These are phyloP conservation scores for Acidomyces sp. DNA, from an alignment of 495 filamentous ascomycete genomes.

Conservation along the genomic window DNA sequence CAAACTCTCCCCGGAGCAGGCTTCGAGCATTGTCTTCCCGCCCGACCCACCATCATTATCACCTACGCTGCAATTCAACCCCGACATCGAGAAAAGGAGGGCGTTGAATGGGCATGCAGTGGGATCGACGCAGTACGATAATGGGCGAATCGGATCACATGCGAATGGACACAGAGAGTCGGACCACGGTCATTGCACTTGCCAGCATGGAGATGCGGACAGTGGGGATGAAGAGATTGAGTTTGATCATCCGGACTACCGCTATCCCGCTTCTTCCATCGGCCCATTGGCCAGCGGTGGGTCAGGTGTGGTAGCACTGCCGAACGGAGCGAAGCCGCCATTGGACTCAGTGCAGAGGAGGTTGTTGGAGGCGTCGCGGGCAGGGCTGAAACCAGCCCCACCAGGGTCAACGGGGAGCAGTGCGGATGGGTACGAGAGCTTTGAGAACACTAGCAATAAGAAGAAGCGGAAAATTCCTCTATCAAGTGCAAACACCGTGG, in stretches of 20 bases:
- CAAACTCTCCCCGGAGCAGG: constrained; percentile 69
- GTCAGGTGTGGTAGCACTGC: background rate
- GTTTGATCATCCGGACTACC: constrained; percentile 25
- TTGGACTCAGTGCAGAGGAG: constrained; percentile 11
- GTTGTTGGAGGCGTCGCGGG: constrained; percentile 7
- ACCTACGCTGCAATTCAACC: constrained; percentile 66
- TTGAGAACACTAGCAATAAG: constrained; percentile 98
- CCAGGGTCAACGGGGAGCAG: constrained; percentile 30
- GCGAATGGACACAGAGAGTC: background rate
- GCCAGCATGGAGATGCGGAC: constrained; percentile 13
- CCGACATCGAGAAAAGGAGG: constrained; percentile 30
- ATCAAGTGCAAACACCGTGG: constrained; percentile 52
- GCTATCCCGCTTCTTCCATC: constrained; percentile 9
- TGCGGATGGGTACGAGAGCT: constrained; percentile 86
- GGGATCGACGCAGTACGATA: background rate
- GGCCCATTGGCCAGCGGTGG: background rate
- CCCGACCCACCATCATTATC: constrained; percentile 51
- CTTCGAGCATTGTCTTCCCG: constrained; percentile 69
- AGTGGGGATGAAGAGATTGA: constrained; percentile 20
- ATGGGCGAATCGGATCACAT: background rate
- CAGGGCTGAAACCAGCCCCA: constrained; percentile 16
- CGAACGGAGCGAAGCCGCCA: constrained; percentile 8
- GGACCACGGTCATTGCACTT: constrained; percentile 16
- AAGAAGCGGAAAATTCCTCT: constrained; percentile 98
- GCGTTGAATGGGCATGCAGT: constrained; percentile 5